Evolutionary conservation across 306 rosid species (phyloP).

Genomic region (Trifolium subterraneum): DNA sequence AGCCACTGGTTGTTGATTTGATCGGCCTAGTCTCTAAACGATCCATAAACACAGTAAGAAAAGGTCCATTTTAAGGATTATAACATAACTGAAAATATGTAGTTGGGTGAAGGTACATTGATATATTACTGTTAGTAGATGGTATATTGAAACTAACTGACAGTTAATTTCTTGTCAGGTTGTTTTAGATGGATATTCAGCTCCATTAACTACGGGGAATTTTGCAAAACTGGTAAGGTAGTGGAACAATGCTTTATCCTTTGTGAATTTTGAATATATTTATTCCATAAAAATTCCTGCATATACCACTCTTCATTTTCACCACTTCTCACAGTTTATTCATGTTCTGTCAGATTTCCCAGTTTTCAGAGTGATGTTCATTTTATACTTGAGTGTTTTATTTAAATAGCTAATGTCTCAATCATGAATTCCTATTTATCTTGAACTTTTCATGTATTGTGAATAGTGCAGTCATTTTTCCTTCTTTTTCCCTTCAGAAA

Average conservation of each 20-base stretch:
- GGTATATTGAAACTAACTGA: conserved; percentile 32
- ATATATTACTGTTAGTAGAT: background rate
- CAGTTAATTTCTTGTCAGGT: conserved; percentile 56
- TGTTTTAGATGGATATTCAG: conserved; percentile 88
- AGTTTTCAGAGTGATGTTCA: conserved; percentile 31
- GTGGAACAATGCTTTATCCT: conserved; percentile 60
- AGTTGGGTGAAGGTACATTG: conserved; percentile 26
- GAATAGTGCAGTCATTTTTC: background rate
- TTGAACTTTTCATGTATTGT: conserved; percentile 3
- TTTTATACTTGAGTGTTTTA: conserved; percentile 22
- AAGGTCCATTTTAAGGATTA: background rate
- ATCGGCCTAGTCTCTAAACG: conserved; percentile 31
- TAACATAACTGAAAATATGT: background rate
- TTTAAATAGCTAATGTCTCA: conserved; percentile 26
- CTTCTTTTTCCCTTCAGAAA: background rate
- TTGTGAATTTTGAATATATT: conserved; percentile 33
- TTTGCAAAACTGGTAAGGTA: conserved; percentile 98
- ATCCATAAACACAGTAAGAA: conserved; percentile 9
- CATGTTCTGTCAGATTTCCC: conserved; percentile 15
- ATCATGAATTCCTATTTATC: background rate
- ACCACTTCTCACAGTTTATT: conserved; percentile 6
- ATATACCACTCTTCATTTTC: conserved; percentile 19
- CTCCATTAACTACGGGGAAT: conserved; percentile 92
- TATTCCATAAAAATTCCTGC: conserved; percentile 23
- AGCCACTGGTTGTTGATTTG: conserved; percentile 22